Evolutionary conservation across 2,329 filamentous ascomycete genomes (phyloP), one percentile per base, ranked within the genome.

Genomic region (Aspergillus sp.): DNA sequence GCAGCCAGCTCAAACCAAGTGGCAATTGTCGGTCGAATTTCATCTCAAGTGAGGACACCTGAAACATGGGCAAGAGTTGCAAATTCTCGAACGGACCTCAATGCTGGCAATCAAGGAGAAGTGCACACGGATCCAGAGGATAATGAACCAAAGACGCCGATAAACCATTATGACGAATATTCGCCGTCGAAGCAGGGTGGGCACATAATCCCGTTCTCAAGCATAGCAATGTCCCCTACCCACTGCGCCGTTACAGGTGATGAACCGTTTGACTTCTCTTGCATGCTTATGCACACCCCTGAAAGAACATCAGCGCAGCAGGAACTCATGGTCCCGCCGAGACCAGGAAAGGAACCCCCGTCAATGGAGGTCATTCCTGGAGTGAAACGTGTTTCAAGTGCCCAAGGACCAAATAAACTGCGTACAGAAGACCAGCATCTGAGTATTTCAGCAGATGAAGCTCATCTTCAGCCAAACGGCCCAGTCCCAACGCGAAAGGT

Each of bases 121-220:
- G 37, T 33, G 19, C 21, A 31, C 9, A 11, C 27, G 9, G 27
- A 31, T 31, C 9, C 27, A 31, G 27, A 31, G 27, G 27, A 31
- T 14, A 25, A 41, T 17, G 35, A 56, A 25, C 50, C 46, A 1
- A 54, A 17, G 15, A 47, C n/a, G 9, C 40, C 45, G 12, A 11
- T 40, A 14, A 52, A 31, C 3, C 35, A 47, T 17, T 7, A 19
- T 14, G 21, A 12, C n/a, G 15, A 46, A 11, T 23, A 3, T 40
- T 40, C 35, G 2, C 25, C 27, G 7, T 57, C 52, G 23, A 56
- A 56, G 19, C 46, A 46, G 27, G 47, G 49, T 2, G 40, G 46
- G 12, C 56, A 55, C 8, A 76, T 76, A 31, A 63, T 72, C 9
- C 70, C 74, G 3, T 76, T 76, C 48, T 69, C 72, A 4, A 64